Base-by-base conservation (phyloP, 805 yeast genomes). In the Sugiyamaella valdiviana region DNA sequence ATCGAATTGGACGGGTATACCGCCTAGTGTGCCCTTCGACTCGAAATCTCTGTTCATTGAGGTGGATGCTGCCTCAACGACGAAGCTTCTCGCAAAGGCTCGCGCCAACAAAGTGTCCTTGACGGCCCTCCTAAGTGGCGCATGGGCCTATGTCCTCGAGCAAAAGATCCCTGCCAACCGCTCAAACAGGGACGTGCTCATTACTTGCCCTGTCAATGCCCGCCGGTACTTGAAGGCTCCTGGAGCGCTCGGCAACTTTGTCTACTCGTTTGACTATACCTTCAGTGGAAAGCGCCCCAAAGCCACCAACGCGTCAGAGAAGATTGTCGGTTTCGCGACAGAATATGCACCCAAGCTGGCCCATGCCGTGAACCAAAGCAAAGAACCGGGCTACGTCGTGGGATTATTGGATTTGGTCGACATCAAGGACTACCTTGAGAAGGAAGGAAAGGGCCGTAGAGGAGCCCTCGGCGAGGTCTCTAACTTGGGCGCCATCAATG, bases 121-220 rank as follows among this genome's bases (percentile, higher is more conserved):
- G 7, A 49, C 51, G 2, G 46, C 50, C 10, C 22, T 53, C 12
- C 22, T 55, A 6, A 10, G 36, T 17, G 54, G 51, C 6, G 39
- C 39, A 23, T 37, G 48, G 32, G 36, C 40, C 19, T 50, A 47
- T 21, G 44, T 36, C 12, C 44, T 45, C 14, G 21, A 19, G 26
- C 26, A 36, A 16, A 32, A 16, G 26, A 35, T 5, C 45, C 52
- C 24, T n/a, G 32, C 38, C 6, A 40, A 39, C 20, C 23, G 24
- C 24, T 39, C 24, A 37, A 41, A 22, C 17, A 54, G 37, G 41
- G 49, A 23, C 14, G 29, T 26, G 38, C 26, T 24, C 23, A 32
- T 40, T n/a, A 20, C 39, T 16, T 47, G 45, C 48, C 55, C 57
- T 6, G 50, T 56, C 10, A 50, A 54, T 43, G 51, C 53, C 3